A percentile compares a stretch with the other conserved stretches of the same genome.
phyloP scores from a whole-genome alignment of 176 grass and related monocot species.

The Eragrostis nindensis region DNA sequence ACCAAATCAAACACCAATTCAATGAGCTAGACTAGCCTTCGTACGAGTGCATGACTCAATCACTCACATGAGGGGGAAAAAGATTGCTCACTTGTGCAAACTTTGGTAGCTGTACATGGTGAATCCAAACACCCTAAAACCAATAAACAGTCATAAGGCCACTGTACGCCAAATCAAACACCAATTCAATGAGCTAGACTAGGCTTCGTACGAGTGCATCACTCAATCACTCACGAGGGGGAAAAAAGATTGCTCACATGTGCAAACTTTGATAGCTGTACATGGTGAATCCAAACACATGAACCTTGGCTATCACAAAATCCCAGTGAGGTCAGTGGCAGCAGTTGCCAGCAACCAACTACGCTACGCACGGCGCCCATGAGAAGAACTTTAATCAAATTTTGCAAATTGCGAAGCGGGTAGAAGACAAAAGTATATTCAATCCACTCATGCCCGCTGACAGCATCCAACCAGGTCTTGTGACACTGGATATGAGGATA shows the following conservation, averaged over 20 bases:
- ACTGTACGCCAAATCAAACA: too few relatives aligned
- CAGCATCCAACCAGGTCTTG: too few relatives aligned
- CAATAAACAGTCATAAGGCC: too few relatives aligned
- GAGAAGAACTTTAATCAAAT: too few relatives aligned
- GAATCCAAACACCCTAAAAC: conserved; percentile 35
- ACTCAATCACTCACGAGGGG: too few relatives aligned
- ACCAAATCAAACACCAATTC: too few relatives aligned
- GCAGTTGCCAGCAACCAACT: neutral
- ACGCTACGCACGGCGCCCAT: too few relatives aligned
- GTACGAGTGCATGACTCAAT: neutral
- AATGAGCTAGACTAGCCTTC: neutral
- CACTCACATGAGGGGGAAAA: too few relatives aligned
- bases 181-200: conserved; percentile 13
- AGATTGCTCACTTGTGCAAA: conserved; percentile 5
- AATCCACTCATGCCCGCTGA: neutral
- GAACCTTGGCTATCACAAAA: conserved; percentile 27
- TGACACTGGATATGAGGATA: conserved; percentile 18
- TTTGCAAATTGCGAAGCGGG: neutral
- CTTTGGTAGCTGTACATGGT: neutral
- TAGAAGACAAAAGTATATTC: conserved; percentile 49
- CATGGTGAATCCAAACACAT: conserved; percentile 26
- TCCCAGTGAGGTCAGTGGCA: neutral
- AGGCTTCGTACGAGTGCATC: neutral
- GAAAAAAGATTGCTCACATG: neutral
- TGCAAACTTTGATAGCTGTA: neutral